A percentile compares a stretch with the other conserved stretches of the same genome.
phyloP scores from a whole-genome alignment of 768 basidiomycete species.

The Fomitopsis serialis region DNA sequence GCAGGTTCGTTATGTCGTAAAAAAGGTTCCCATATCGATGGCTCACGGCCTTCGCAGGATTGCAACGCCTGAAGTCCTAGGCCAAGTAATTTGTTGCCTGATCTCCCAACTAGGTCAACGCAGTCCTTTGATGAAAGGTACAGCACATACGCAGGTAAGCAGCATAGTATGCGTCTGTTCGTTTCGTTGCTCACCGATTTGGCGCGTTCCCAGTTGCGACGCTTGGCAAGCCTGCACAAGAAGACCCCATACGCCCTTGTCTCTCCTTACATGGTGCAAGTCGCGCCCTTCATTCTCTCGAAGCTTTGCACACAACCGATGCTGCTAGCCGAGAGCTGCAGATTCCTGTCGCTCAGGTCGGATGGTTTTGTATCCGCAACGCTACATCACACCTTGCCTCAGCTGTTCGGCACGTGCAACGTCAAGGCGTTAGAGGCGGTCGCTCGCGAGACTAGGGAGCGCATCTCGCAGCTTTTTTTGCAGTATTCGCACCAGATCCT shows the following conservation, averaged over 20 bases:
- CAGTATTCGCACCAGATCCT: slow-evolving; percentile 57
- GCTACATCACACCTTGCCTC: slow-evolving; percentile 60
- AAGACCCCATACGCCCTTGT: slow-evolving; percentile 64
- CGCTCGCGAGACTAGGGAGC: slow-evolving; percentile 42
- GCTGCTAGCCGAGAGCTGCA: slow-evolving; percentile 59
- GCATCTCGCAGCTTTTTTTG: slow-evolving; percentile 45
- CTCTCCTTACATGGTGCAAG: slow-evolving; percentile 60
- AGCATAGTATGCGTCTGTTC: too few species aligned
- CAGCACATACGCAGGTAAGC: slow-evolving; percentile 64
- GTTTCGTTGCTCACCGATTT: too few species aligned
- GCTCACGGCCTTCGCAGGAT: slow-evolving; percentile 28
- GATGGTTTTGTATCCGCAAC: slow-evolving; percentile 61
- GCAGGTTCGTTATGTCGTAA: slow-evolving; percentile 26
- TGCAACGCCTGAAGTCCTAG: slow-evolving; percentile 45
- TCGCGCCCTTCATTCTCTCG: slow-evolving; percentile 61
- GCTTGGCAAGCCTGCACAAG: slow-evolving; percentile 49
- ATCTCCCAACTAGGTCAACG: slow-evolving; percentile 61
- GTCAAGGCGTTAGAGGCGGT: slow-evolving; percentile 54
- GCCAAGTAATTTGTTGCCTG: slow-evolving; percentile 54
- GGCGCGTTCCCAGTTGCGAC: slow-evolving; percentile 41
- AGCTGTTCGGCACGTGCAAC: slow-evolving; percentile 60
- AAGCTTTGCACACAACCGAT: slow-evolving; percentile 54
- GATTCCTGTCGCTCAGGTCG: slow-evolving; percentile 54
- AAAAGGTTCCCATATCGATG: not conserved
- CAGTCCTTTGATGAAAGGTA: slow-evolving; percentile 66